A percentile compares a stretch with the other conserved stretches of the same genome.
Conservation (phyloP, 345 rosid genomes). For the Eucalyptus lansdowneana region DNA sequence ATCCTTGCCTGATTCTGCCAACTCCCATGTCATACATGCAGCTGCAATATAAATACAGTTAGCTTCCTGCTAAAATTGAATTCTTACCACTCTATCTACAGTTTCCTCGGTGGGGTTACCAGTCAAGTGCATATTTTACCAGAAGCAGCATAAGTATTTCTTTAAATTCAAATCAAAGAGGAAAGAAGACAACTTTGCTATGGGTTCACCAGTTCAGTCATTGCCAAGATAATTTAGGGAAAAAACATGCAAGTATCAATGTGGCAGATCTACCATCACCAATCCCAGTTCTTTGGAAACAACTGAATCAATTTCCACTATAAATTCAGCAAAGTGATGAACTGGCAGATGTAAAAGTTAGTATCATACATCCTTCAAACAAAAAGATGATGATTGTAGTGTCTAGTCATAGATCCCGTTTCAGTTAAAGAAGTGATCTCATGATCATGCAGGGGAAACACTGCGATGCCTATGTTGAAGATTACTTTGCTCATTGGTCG, state of each 20-base stretch:
- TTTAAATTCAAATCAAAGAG: background rate
- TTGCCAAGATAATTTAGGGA: background rate
- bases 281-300: background rate
- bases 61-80: background rate
- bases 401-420: background rate
- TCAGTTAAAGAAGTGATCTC: background rate
- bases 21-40: slow-evolving; percentile 99
- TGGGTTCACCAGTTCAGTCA: background rate
- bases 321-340: background rate
- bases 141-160: background rate
- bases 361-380: background rate
- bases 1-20: slow-evolving; percentile 97
- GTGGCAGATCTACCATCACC: background rate
- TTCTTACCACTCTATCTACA: background rate
- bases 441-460: background rate
- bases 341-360: background rate
- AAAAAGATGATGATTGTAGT: background rate
- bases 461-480: background rate
- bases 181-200: background rate
- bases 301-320: background rate
- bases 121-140: background rate
- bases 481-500: background rate
- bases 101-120: background rate
- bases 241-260: background rate
- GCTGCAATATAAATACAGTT: slow-evolving; percentile 38